Conservation (phyloP, 305 asterid genomes). For the Petunia hybrid region DNA sequence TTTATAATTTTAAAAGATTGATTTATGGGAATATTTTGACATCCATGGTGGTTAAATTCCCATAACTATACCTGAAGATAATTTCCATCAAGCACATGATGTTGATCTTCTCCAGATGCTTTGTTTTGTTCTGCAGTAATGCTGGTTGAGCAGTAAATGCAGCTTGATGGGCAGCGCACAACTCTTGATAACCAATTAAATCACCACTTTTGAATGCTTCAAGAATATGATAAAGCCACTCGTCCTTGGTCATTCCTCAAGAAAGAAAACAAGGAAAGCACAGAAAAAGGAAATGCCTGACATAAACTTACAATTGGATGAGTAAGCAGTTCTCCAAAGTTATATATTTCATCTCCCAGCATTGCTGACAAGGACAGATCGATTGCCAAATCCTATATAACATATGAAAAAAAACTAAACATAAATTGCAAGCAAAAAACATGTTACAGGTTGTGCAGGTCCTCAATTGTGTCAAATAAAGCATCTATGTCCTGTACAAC, state of each 20-base stretch:
- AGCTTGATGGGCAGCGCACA: conserved; percentile 64
- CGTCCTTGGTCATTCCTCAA: conserved; percentile 55
- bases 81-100: conserved; percentile 1
- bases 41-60: background rate
- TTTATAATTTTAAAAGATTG: too few species aligned
- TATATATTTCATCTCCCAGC: conserved; percentile 78
- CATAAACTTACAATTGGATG: too few species aligned
- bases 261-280: background rate
- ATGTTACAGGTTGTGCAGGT: too few species aligned
- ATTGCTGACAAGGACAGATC: conserved; percentile 70
- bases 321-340: conserved; percentile 81
- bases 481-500: too few species aligned
- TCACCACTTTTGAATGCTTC: conserved; percentile 77
- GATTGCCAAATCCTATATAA: conserved; percentile 69
- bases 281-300: background rate
- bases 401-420: background rate
- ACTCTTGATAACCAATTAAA: conserved; percentile 69
- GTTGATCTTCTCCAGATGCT: conserved; percentile 58
- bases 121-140: conserved; percentile 70
- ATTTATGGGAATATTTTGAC: too few species aligned
- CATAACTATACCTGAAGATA: background rate
- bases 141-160: conserved; percentile 70
- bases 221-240: conserved; percentile 69
- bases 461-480: too few species aligned
- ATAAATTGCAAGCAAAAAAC: too few species aligned